Evolutionary conservation across 1,284 basidiomycete genomes (phyloP), one percentile per base, ranked within the genome.

Genomic region (Ceratobasidium sp.): DNA sequence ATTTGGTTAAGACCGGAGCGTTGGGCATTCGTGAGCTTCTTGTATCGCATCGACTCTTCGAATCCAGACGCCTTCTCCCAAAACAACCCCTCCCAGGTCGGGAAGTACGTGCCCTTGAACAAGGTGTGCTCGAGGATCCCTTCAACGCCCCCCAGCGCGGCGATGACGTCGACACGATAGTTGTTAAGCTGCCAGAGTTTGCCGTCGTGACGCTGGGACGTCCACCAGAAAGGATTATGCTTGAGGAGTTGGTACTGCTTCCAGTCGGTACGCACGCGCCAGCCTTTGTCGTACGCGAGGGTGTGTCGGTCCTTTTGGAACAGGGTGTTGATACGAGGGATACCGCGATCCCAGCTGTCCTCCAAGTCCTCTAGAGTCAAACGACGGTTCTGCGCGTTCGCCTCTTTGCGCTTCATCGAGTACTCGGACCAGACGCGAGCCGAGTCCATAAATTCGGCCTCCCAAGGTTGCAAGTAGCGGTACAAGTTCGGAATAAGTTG

Each of bases 351-450:
- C 95, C 95, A 98, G 80, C 93, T 95, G 81, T 98, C 96, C 81
- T 98, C 96, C 27, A 98, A 86, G 86, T 98, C 96, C 81, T 98
- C 96, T n/a, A 98, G 86, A 0, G 96, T 98, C 61, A 98, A 85
- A 29, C 98, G 91, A 75, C 97, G 92, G 83, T 99, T 98, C 82
- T 98, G 95, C 1, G 97, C 96, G 77, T 96, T 97, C 24, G 97
- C 98, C 81, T 99, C 98, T 83, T 98, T 98, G 78, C 98, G 87
- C 88, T 99, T 99, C 94, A 98, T 94, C 0, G 98, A 98, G 82
- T 99, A 99, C 83, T 99, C 98, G 1, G 94, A 95, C 98, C 98
- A 99, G 34, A 99, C 98, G 77, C 98, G 94, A 49, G 96, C 96
- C 5, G 95, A 98, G 82, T 99, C 98, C 77, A 98, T 83, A 85